Percentiles rank a stretch among this genome's conserved stretches.
phyloP scores from a whole-genome alignment of 2,329 filamentous ascomycete species.

The Microthyrium microscopicum region DNA sequence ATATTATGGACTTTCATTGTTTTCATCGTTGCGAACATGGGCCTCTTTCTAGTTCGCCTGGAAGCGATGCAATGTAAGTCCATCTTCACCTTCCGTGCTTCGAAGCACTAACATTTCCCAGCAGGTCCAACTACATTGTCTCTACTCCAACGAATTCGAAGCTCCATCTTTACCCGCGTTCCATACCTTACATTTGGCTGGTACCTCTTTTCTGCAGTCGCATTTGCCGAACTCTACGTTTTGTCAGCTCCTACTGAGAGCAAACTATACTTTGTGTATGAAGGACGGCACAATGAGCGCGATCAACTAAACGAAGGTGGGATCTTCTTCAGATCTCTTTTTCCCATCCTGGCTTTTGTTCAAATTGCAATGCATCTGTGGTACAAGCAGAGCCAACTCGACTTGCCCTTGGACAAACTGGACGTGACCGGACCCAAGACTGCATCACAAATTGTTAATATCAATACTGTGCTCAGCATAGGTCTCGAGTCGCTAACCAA shows the following conservation, averaged over 20 bases:
- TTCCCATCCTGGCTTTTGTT: conserved; percentile 49
- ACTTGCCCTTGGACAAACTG: conserved; percentile 25
- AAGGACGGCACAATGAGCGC: conserved; percentile 50
- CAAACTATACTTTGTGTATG: conserved; percentile 57
- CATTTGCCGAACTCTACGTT: conserved; percentile 69
- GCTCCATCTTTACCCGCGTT: conserved; percentile 38
- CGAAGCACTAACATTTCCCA: too few relatives aligned
- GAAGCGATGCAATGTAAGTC: too few relatives aligned
- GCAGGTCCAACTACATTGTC: too few relatives aligned
- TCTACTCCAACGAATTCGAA: too few relatives aligned
- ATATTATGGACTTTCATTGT: conserved; percentile 77
- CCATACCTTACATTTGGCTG: conserved; percentile 56
- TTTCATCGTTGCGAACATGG: conserved; percentile 52
- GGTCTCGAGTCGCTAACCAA: too few relatives aligned
- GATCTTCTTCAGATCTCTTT: conserved; percentile 53
- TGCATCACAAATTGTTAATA: too few relatives aligned
- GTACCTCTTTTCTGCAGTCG: conserved; percentile 60
- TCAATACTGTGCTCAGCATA: too few relatives aligned
- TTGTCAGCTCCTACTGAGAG: conserved; percentile 45
- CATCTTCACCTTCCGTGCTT: too few relatives aligned
- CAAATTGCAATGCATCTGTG: conserved; percentile 56
- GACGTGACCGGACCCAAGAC: conserved; percentile 23
- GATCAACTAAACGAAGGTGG: conserved; percentile 71
- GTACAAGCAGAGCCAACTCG: conserved; percentile 54
- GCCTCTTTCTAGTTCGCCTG: too few relatives aligned